Conservation (phyloP, 2,329 filamentous ascomycete species). For the Trichoderma polysporum region DNA sequence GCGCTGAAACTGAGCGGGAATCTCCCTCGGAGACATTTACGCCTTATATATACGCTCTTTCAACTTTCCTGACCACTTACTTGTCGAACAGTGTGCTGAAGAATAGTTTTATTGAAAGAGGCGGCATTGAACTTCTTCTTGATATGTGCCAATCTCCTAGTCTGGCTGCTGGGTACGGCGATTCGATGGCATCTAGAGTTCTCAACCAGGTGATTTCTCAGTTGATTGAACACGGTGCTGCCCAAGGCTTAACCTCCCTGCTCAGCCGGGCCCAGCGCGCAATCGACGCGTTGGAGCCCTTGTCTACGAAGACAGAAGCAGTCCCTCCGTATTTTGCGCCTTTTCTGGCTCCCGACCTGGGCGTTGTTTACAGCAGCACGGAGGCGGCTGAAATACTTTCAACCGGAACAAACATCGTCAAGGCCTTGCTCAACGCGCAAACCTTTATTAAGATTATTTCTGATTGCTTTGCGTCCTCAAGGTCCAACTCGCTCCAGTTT, state of each 20-base stretch:
- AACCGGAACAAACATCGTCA: constrained; percentile 74
- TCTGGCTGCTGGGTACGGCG: constrained; percentile 62
- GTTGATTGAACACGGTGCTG: constrained; percentile 76
- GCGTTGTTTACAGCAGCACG: constrained; percentile 34
- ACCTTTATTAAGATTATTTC: constrained; percentile 73
- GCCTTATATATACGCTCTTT: constrained; percentile 72
- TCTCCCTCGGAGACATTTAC: constrained; percentile 46
- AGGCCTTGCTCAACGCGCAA: constrained; percentile 74
- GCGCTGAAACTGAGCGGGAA: constrained; percentile 25
- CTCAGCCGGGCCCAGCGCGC: constrained; percentile 71
- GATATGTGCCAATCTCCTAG: constrained; percentile 82
- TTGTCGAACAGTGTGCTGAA: constrained; percentile 73
- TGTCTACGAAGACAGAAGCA: constrained; percentile 54
- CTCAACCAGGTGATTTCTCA: constrained; percentile 73
- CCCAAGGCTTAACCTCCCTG: constrained; percentile 78
- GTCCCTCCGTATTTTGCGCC: constrained; percentile 68
- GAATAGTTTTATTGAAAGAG: constrained; percentile 69
- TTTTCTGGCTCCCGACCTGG: constrained; percentile 53
- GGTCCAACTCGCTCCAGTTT: constrained; percentile 65
- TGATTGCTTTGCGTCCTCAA: constrained; percentile 69
- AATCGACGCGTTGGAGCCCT: constrained; percentile 64
- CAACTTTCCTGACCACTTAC: constrained; percentile 74
- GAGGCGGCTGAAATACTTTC: constrained; percentile 44
- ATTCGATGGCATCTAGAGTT: constrained; percentile 65
- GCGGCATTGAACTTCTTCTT: constrained; percentile 79